Evolutionary conservation across 768 basidiomycete species (phyloP).

Genomic region (Psilocybe azurescens): DNA sequence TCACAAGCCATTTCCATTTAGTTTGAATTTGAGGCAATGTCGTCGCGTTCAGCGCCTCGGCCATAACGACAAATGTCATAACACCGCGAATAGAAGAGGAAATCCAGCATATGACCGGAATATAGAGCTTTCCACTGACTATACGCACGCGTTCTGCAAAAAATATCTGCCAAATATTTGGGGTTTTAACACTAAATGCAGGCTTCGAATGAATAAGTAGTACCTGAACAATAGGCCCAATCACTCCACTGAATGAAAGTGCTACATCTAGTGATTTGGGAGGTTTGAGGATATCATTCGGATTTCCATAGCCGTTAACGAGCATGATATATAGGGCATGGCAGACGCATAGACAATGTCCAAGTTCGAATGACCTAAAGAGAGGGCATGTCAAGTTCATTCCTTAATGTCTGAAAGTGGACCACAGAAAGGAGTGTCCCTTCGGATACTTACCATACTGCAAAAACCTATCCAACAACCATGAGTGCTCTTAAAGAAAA

Average conservation of each 20-base stretch:
- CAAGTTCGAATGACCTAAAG: slow-evolving; percentile 10
- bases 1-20: background rate
- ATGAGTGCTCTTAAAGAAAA: background rate
- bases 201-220: background rate
- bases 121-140: background rate
- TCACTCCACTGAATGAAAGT: slow-evolving; percentile 5
- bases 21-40: background rate
- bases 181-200: background rate
- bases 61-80: background rate
- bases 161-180: background rate
- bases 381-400: background rate
- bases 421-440: no score
- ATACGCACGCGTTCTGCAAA: slow-evolving; percentile 6
- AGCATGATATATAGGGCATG: slow-evolving; percentile 5
- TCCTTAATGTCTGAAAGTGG: no score
- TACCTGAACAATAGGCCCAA: slow-evolving; percentile 6
- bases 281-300: background rate
- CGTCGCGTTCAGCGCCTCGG: background rate
- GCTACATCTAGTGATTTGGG: background rate
- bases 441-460: slow-evolving; percentile 1
- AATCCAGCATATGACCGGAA: background rate
- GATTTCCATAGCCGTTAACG: slow-evolving; percentile 6
- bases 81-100: background rate
- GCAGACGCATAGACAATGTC: slow-evolving; percentile 9
- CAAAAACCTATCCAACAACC: slow-evolving; percentile 3